phyloP scores from a whole-genome alignment of 1,139 yeast genomes.

The Magnusiomyces suaveolens region DNA sequence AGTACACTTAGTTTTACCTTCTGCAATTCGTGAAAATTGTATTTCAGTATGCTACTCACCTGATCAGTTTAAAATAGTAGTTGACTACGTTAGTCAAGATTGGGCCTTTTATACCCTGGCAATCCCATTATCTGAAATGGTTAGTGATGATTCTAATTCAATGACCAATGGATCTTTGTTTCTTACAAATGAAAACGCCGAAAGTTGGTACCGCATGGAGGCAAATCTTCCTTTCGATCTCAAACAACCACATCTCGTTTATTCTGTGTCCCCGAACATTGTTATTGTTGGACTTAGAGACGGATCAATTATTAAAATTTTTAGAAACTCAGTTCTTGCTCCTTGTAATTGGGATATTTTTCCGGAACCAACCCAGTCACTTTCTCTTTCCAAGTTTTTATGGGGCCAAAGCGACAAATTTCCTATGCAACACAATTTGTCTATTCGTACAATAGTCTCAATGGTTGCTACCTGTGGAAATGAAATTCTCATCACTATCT shows the following conservation, averaged over 20 bases:
- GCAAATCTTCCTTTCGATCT: slow-evolving; percentile 65
- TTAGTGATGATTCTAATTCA: slow-evolving; percentile 1
- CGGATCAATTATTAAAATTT: slow-evolving; percentile 51
- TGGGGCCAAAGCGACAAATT: slow-evolving; percentile 24
- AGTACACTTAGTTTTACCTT: slow-evolving; percentile 20
- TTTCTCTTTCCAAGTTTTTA: slow-evolving; percentile 17
- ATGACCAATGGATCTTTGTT: slow-evolving; percentile 8
- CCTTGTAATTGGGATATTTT: slow-evolving; percentile 18
- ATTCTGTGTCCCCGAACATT: slow-evolving; percentile 38
- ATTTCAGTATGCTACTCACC: slow-evolving; percentile 19
- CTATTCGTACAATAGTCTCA: slow-evolving; percentile 24
- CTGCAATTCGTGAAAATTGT: slow-evolving; percentile 20
- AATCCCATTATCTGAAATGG: slow-evolving; percentile 15
- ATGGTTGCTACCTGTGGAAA: slow-evolving; percentile 16
- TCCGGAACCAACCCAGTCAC: slow-evolving; percentile 19
- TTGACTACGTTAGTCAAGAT: slow-evolving; percentile 23
- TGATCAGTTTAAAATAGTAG: slow-evolving; percentile 16
- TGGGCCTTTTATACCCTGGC: slow-evolving; percentile 25
- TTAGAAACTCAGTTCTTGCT: slow-evolving; percentile 30
- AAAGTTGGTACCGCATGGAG: slow-evolving; percentile 25
- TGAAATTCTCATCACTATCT: slow-evolving; percentile 20
- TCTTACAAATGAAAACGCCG: slow-evolving; percentile 18
- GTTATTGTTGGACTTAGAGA: slow-evolving; percentile 54
- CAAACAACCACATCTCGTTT: slow-evolving; percentile 50
- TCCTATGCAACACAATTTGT: slow-evolving; percentile 27